Base-by-base conservation (phyloP, 2,329 filamentous ascomycete species). In the Neofusicoccum laricinum region DNA sequence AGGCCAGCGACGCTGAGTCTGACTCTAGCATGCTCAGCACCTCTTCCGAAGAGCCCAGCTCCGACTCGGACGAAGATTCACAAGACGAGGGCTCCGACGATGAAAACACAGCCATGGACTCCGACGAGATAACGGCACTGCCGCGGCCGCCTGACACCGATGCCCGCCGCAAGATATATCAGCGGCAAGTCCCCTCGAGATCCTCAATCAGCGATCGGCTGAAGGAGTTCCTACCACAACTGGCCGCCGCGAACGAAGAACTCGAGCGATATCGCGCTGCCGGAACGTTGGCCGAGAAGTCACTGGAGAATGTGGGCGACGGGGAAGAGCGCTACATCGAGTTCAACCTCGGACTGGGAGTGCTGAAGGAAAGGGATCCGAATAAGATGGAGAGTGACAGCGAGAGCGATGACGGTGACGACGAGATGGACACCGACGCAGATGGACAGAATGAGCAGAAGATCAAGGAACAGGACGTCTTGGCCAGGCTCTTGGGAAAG, bases 311-410 rank as follows among this genome's bases (percentile, higher is more conserved):
- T 48, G 67, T 65, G 10, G 71, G 69, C n/a, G 71, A 71, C 1
- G 74, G 71, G 14, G 69, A 68, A 11, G 69, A 68, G 17, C 71
- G 73, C 40, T 77, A 79, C 53, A 79, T 79, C 64, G 78, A 80
- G 65, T 77, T 79, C 78, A 70, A 81, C 66, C 77, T 81, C n/a
- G 79, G 79, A 21, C 73, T 81, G 40, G 79, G 79, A n/a, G 79
- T 81, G 14, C 71, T 81, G 2, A 76, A 81, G 69, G 73, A 77
- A 64, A 71, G 77, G 65, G 72, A 76, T 45, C 68, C 71, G 0
- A 67, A 73, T 43, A 70, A 67, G 30, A 66, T 66, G 40, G 67
- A 70, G 10, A 61, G 64, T 19, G 65, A 65, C 11, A 68, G 70
- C 2, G 69, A 67, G 2, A 70, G 68, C 57, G 69, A 69, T n/a